A percentile compares a stretch with the other conserved stretches of the same genome.
These are phyloP conservation scores for Deuterostichococcus epilithicus DNA, from an alignment of 139 green algal species.

Conservation along the genomic window DNA sequence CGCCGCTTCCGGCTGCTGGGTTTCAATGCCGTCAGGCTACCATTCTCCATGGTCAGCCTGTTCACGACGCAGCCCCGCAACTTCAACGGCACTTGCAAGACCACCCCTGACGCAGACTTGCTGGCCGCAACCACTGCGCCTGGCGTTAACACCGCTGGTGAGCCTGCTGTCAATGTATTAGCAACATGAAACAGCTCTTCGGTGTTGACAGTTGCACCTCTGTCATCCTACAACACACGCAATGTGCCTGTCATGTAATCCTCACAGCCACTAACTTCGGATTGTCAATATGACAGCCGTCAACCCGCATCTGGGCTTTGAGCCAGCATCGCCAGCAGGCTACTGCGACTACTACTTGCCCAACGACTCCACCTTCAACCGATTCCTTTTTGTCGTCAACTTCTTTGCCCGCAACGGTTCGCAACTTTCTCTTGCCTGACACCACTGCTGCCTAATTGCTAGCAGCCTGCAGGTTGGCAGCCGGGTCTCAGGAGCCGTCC, in stretches of 20 bases:
- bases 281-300: background rate
- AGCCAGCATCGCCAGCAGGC: background rate
- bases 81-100: background rate
- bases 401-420: constrained; percentile 5
- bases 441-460: too few species aligned
- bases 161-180: background rate
- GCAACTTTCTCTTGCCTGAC: too few species aligned
- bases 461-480: too few species aligned
- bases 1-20: constrained; percentile 51
- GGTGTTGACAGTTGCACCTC: too few species aligned
- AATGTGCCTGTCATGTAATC: too few species aligned
- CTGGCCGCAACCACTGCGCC: background rate
- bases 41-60: constrained; percentile 27
- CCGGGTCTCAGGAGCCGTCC: too few species aligned
- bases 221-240: too few species aligned
- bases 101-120: background rate
- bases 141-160: background rate
- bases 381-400: constrained; percentile 14
- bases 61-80: background rate
- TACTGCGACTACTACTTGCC: constrained; percentile 12
- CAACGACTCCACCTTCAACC: constrained; percentile 12
- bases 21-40: constrained; percentile 54
- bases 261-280: too few species aligned
- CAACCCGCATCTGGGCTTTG: background rate
- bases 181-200: background rate